Base-by-base conservation (phyloP, 2,329 filamentous ascomycete species). In the Aspergillus sclerotialis region DNA sequence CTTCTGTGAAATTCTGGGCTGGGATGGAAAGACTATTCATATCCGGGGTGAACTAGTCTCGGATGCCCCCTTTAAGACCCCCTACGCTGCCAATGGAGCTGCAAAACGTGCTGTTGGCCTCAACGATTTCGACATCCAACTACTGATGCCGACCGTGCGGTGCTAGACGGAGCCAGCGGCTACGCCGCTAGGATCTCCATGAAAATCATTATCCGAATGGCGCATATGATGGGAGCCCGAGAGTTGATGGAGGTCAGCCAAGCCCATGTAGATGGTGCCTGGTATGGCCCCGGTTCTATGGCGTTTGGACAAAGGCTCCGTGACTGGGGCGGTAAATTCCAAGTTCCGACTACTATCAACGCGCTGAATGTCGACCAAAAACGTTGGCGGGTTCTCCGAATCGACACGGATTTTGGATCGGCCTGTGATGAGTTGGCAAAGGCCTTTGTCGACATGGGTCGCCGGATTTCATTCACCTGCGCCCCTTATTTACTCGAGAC, bases 261-360 rank as follows among this genome's bases (percentile, higher is more conserved):
- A 39, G 64, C 56, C 17, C 65, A 70, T 33, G 59, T 70, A 8
- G 67, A 70, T 32, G 61, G 50, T 9, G 64, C 65, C 35, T 52
- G 63, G 21, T 69, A 69, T 35, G 67, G 67, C 0, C 59, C 60
- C 0, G 63, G 50, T 3, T 56, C 51, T 9, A 43, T 69, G 0
- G 33, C 40, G 1, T 60, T 69, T 19, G 60, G 64, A 2, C 45
- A 65, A 34, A 49, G 35, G 5, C 47, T 69, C 1, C 48, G 52
- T 1, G 39, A 49, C 4, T 39, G 54, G 30, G 62, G 60, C 2
- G 64, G 53, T 1, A 56, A 48, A 12, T 51, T 67, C 6, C 39
- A 39, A 2, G 52, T 68, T 1, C 61, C 64, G 0, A 64, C 65
- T 0, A 60, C 64, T 0, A 44, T 67, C 18, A 69, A 69, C 32